These are phyloP conservation scores for Omphalotus guepiniiformis DNA, from an alignment of 768 basidiomycete genomes.

Conservation along the genomic window DNA sequence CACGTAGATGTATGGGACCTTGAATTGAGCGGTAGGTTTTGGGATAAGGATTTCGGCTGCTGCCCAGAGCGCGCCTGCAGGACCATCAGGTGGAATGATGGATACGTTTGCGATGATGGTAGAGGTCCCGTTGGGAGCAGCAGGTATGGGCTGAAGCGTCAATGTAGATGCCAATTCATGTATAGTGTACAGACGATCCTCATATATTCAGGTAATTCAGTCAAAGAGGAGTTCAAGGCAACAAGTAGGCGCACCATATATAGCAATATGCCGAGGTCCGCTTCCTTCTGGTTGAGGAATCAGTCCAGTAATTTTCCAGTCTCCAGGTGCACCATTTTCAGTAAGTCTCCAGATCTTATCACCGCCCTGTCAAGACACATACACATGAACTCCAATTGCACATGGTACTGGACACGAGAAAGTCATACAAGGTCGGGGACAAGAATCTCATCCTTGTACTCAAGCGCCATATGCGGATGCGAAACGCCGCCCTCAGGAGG, in stretches of 20 bases:
- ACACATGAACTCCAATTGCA: neutral
- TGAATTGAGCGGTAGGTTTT: constrained; percentile 39
- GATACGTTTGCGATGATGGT: constrained; percentile 44
- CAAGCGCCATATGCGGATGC: constrained; percentile 60
- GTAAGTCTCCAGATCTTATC: constrained; percentile 64
- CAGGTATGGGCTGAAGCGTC: constrained; percentile 53
- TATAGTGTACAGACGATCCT: constrained; percentile 45
- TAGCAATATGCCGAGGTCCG: constrained; percentile 57
- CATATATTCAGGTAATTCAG: constrained; percentile 20
- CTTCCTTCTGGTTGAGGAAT: constrained; percentile 47
- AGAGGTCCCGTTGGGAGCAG: constrained; percentile 47
- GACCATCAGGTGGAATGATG: constrained; percentile 42
- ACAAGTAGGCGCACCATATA: constrained; percentile 25
- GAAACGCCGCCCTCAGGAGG: constrained; percentile 33
- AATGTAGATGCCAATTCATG: constrained; percentile 57
- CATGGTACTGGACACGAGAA: neutral
- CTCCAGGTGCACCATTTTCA: constrained; percentile 34
- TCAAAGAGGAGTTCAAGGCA: neutral
- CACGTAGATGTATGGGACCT: constrained; percentile 53
- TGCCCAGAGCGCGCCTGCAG: constrained; percentile 38
- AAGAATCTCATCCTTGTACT: constrained; percentile 49
- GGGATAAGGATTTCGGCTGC: constrained; percentile 66
- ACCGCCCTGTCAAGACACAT: constrained; percentile 39
- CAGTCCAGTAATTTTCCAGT: constrained; percentile 50
- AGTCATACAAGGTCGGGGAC: constrained; percentile 58